Conservation (phyloP, 164 flowering plant species). For the Liriodendron chinense region DNA sequence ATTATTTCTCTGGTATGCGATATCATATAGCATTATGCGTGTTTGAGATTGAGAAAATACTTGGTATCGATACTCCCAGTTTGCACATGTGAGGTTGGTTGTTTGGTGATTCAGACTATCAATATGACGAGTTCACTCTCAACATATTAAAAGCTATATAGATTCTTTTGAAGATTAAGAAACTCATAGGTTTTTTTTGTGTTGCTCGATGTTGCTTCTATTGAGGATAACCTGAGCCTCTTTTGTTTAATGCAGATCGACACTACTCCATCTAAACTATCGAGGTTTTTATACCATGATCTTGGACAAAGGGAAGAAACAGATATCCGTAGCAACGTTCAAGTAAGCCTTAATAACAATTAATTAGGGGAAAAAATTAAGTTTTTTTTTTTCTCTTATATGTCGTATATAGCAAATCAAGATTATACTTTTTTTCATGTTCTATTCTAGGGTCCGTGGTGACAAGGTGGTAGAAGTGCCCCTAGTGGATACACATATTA, state of each 20-base stretch:
- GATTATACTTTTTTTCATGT: neutral
- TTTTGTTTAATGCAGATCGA: slow-evolving; percentile 41
- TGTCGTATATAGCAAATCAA: neutral
- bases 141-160: neutral
- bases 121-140: too few species aligned
- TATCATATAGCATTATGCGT: too few species aligned
- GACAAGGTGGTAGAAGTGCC: slow-evolving; percentile 86
- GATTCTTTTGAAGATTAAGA: too few species aligned
- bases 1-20: too few species aligned
- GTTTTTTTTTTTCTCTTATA: neutral
- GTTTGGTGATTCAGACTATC: too few species aligned
- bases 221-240: neutral
- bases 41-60: too few species aligned
- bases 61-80: too few species aligned
- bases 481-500: slow-evolving; percentile 69
- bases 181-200: too few species aligned
- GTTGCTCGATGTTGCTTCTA: neutral
- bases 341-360: slow-evolving; percentile 36
- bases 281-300: slow-evolving; percentile 74
- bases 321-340: slow-evolving; percentile 63
- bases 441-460: slow-evolving; percentile 53
- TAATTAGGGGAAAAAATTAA: too few species aligned
- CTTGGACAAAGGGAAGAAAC: slow-evolving; percentile 68
- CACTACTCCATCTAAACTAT: slow-evolving; percentile 66
- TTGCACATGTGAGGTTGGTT: too few species aligned